Conservation (phyloP, 306 rosid species). For the Ormosia emarginata region DNA sequence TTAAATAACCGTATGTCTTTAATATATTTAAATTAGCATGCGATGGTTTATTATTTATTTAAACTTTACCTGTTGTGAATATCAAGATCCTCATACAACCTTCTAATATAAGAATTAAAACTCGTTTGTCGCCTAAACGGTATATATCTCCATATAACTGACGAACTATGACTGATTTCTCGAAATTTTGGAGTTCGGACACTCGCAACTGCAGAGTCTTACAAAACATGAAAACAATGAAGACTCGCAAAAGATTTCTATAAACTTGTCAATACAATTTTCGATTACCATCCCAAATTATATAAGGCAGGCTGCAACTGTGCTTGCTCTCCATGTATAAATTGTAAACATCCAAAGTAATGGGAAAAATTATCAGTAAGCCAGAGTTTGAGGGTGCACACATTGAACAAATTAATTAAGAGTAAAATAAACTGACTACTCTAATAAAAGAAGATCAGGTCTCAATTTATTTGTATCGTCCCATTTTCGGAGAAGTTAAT, state of each 20-base stretch:
- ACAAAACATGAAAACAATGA: neutral
- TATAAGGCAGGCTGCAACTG: neutral
- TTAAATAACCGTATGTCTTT: too few relatives aligned
- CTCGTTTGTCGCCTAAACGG: neutral
- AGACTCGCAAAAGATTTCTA: neutral
- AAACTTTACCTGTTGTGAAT: neutral
- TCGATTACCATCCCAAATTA: neutral
- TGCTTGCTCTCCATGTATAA: neutral
- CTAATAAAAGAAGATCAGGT: neutral
- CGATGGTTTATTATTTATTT: neutral
- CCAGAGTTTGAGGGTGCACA: too few relatives aligned
- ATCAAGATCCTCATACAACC: neutral
- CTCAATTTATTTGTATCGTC: too few relatives aligned
- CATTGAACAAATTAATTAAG: neutral
- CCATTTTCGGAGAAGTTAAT: too few relatives aligned
- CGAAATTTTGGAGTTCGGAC: neutral
- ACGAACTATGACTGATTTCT: too few relatives aligned
- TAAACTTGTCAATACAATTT: neutral
- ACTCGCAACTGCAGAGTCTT: too few relatives aligned
- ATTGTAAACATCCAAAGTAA: neutral
- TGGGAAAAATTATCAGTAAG: neutral
- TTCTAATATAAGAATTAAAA: neutral
- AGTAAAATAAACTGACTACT: neutral
- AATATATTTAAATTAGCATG: too few relatives aligned
- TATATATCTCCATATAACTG: too few relatives aligned